Conservation (phyloP, 352 stramenopile species). For the Blastocystis sp. region DNA sequence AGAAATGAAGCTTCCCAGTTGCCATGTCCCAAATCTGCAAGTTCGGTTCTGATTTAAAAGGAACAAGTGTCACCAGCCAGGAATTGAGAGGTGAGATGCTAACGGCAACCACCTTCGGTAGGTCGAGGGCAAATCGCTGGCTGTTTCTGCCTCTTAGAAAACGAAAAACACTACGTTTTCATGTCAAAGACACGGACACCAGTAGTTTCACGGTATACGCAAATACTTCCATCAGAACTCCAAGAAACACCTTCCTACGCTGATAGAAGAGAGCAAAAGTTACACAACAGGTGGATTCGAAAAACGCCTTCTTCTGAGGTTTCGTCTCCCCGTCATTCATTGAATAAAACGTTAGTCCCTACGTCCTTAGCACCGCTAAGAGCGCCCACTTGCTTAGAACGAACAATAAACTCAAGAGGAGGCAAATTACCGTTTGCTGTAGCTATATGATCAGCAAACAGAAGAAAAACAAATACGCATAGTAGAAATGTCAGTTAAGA, state of each 20-base stretch:
- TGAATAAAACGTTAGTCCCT: conserved; percentile 15
- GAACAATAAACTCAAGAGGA: background rate
- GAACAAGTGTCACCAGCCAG: conserved; percentile 18
- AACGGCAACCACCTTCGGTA: conserved; percentile 15
- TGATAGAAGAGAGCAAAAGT: background rate
- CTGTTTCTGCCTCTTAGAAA: background rate
- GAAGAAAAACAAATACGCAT: no score
- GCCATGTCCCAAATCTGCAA: conserved; percentile 32
- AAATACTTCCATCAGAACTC: background rate
- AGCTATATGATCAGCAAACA: background rate
- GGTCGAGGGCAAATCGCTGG: background rate
- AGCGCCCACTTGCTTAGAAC: background rate
- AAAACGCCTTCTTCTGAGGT: background rate
- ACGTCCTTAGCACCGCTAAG: background rate
- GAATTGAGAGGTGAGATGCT: conserved; percentile 17
- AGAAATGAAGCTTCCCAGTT: background rate
- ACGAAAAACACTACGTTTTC: background rate
- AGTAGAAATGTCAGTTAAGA: no score
- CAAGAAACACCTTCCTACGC: conserved; percentile 12
- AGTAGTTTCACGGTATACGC: conserved; percentile 13
- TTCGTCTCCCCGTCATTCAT: conserved; percentile 3
- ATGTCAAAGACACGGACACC: conserved; percentile 21
- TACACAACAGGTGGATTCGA: conserved; percentile 9
- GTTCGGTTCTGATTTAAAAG: background rate
- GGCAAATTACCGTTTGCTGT: background rate